Evolutionary conservation across 176 grass and related monocot genomes (phyloP).

Genomic region (Oryza nivara): DNA sequence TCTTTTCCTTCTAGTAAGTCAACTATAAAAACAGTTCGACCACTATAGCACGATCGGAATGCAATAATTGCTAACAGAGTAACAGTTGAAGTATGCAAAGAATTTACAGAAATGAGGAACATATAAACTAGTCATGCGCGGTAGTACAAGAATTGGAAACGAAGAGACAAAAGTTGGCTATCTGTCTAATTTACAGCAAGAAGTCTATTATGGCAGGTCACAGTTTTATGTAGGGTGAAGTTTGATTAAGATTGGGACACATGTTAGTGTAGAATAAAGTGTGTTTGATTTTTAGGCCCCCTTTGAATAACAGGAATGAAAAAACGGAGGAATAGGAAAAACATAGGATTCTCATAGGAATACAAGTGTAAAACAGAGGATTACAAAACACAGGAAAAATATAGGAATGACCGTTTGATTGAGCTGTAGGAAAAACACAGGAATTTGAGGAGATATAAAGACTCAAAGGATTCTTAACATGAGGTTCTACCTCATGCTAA

Average conservation of each 20-base stretch:
- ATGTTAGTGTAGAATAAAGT: too few relatives aligned
- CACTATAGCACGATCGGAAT: constrained; percentile 58
- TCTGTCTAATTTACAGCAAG: constrained; percentile 14
- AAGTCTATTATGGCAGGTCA: constrained; percentile 18
- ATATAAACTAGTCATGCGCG: neutral
- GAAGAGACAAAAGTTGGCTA: constrained; percentile 6
- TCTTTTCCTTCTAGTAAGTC: constrained; percentile 76
- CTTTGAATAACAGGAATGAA: too few relatives aligned
- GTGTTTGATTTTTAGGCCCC: too few relatives aligned
- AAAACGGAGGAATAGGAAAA: too few relatives aligned
- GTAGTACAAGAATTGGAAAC: constrained; percentile 9
- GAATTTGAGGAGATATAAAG: too few relatives aligned
- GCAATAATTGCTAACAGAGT: constrained; percentile 51
- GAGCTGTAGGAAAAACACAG: too few relatives aligned
- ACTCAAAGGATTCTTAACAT: too few relatives aligned
- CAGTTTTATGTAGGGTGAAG: constrained; percentile 22
- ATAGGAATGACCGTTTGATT: too few relatives aligned
- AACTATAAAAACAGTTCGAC: constrained; percentile 76
- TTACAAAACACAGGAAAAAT: too few relatives aligned
- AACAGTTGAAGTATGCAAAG: constrained; percentile 39
- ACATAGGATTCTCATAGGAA: too few relatives aligned
- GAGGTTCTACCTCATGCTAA: too few relatives aligned
- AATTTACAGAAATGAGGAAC: constrained; percentile 24
- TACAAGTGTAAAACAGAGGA: too few relatives aligned
- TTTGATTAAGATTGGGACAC: constrained; percentile 19